Evolutionary conservation across 805 yeast species (phyloP), one percentile per base, ranked within the genome.

Genomic region (Candida piceae): DNA sequence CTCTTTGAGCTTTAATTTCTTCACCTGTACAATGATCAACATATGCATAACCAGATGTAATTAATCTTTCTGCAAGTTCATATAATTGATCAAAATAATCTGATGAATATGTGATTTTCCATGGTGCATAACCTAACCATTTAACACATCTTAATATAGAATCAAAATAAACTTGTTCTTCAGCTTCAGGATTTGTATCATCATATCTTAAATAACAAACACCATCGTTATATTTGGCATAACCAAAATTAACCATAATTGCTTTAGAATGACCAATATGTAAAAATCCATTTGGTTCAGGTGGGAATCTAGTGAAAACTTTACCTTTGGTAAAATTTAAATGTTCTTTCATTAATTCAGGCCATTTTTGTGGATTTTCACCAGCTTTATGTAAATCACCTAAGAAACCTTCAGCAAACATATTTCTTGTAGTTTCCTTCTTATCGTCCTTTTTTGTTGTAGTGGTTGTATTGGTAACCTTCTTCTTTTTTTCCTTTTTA

Each of bases 181-280:
- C 99, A 31, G 97, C 96, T 64, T 93, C 98, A 2, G 99, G 99
- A 56, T 93, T 93, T 23, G 99, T 93, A 59, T 93, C 99, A 63
- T 93, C 99, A 53, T 78, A 93, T 61, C 99, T 76, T 60, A 93
- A 72, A 59, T 88, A 87, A 63, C 98, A 93, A 36, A 76, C 70
- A 46, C 99, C 99, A 44, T 76, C 73, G 60, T 88, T 71, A 64
- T 68, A 82, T 57, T 84, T 81, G 28, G 98, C 98, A 62, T 72
- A 93, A n/a, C 99, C 99, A 63, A 93, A 93, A 61, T 93, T 89
- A 37, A 90, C 96, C 77, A 93, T 84, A 58, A 93, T 90, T 35
- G 98, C 98, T 66, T 93, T 93, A 29, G 96, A 84, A 58, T 93
- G 99, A 31, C 99, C 98, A 61, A 93, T 90, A 61, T 93, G 98